These are phyloP conservation scores for Cryptosporidium canis DNA, from an alignment of 169 alveolate species.

Conservation along the genomic window DNA sequence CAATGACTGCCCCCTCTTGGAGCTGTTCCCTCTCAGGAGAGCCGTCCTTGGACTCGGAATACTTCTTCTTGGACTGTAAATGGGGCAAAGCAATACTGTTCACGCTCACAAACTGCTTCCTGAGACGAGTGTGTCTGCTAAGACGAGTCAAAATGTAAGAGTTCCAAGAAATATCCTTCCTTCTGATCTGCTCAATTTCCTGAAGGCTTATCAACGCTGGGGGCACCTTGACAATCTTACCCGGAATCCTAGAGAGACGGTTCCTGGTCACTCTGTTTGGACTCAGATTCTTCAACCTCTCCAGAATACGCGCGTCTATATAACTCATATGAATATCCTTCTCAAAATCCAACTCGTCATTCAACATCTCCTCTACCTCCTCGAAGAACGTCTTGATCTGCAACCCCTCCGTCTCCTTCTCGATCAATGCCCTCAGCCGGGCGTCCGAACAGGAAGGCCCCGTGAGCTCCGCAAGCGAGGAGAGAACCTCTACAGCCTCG, in stretches of 20 bases:
- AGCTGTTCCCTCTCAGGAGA: neutral
- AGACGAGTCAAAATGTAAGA: conserved; percentile 31
- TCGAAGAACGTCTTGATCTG: neutral
- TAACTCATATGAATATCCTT: conserved; percentile 6
- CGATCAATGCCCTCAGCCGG: neutral
- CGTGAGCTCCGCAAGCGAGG: neutral
- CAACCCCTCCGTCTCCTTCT: neutral
- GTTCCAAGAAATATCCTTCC: neutral
- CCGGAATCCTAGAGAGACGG: conserved; percentile 46
- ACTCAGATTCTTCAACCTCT: conserved; percentile 6
- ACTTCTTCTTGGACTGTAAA: neutral
- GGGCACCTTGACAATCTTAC: conserved; percentile 25
- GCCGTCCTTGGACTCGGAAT: neutral
- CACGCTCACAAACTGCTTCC: conserved; percentile 62
- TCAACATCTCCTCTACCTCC: conserved; percentile 12
- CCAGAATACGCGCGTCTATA: neutral
- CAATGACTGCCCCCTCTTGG: conserved; percentile 2
- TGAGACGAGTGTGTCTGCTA: conserved; percentile 9
- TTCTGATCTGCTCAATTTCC: conserved; percentile 16
- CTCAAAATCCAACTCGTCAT: neutral
- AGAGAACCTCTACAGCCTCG: neutral
- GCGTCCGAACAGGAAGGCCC: neutral
- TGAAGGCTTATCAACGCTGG: neutral
- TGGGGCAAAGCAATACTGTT: conserved; percentile 63
- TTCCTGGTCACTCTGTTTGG: conserved; percentile 17